Percentiles rank a stretch among this genome's conserved stretches.
Evolutionary conservation across 345 rosid species (phyloP).

Genomic region (Eucalyptus regnans): DNA sequence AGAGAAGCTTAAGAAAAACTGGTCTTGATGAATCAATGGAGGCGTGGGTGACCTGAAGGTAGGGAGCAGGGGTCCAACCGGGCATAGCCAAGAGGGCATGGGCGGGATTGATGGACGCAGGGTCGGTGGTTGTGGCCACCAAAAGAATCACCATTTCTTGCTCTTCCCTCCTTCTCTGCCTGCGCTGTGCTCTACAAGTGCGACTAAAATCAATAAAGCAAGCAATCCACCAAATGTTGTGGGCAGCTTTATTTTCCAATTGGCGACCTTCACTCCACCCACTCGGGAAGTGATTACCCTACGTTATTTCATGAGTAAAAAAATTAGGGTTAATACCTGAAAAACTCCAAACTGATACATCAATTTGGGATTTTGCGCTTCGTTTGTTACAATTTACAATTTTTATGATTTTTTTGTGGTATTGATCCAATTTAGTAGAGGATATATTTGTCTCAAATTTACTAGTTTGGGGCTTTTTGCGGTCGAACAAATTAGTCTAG

Average conservation of each 20-base stretch:
- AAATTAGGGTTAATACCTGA: no score
- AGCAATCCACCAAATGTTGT: not conserved
- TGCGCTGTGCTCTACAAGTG: not conserved
- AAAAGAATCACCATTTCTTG: constrained; percentile 54
- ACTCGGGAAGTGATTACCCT: no score
- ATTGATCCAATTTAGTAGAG: no score
- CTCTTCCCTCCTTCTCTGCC: not conserved
- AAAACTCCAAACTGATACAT: no score
- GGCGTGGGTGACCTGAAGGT: constrained; percentile 26
- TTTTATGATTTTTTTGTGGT: no score
- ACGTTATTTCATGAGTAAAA: no score
- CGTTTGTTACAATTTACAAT: no score
- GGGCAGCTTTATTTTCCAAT: not conserved
- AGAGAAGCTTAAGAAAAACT: not conserved
- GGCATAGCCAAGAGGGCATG: constrained; percentile 53
- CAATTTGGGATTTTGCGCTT: no score
- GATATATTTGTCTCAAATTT: no score
- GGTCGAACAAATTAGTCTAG: no score
- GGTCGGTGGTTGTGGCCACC: constrained; percentile 70
- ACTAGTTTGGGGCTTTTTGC: no score
- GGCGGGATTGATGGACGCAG: constrained; percentile 89
- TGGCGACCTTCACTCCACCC: not conserved
- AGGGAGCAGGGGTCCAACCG: constrained; percentile 47
- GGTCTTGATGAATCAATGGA: not conserved
- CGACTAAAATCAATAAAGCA: not conserved